Evolutionary conservation across 2,329 filamentous ascomycete species (phyloP).

Genomic region (Blastomyces percursus): DNA sequence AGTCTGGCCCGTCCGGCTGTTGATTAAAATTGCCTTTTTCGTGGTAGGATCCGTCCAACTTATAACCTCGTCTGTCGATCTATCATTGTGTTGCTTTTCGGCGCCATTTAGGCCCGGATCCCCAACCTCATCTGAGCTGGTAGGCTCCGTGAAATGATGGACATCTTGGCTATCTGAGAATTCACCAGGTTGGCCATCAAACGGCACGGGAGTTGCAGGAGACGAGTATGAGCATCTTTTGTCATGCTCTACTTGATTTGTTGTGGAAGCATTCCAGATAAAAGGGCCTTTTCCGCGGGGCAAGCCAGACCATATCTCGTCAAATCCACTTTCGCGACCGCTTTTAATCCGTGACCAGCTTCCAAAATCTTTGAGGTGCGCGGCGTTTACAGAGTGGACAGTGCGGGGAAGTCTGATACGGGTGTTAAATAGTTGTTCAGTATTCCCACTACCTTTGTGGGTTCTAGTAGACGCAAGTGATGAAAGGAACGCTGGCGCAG

Average conservation of each 20-base stretch:
- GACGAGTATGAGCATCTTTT: neutral
- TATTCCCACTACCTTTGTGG: slow-evolving; percentile 3
- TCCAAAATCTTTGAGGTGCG: slow-evolving; percentile 20
- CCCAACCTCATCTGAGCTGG: neutral
- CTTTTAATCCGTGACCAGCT: slow-evolving; percentile 35
- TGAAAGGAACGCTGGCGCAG: slow-evolving; percentile 1
- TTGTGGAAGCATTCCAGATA: neutral
- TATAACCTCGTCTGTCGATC: slow-evolving; percentile 21
- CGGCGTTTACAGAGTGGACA: slow-evolving; percentile 10
- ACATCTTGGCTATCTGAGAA: neutral
- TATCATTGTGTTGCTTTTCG: slow-evolving; percentile 6
- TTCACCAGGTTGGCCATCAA: neutral
- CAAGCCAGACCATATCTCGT: slow-evolving; percentile 16
- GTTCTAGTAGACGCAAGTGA: neutral
- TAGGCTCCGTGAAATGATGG: neutral
- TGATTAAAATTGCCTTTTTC: slow-evolving; percentile 24
- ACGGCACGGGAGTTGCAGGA: neutral
- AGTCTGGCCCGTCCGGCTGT: slow-evolving; percentile 27
- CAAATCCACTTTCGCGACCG: slow-evolving; percentile 18
- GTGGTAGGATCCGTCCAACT: slow-evolving; percentile 54
- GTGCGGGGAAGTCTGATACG: slow-evolving; percentile 25
- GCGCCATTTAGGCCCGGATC: neutral
- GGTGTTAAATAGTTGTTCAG: slow-evolving; percentile 19
- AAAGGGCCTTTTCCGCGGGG: slow-evolving; percentile 9
- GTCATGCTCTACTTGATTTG: neutral